Base-by-base conservation (phyloP, 306 rosid genomes). In the Benincasa hispida region DNA sequence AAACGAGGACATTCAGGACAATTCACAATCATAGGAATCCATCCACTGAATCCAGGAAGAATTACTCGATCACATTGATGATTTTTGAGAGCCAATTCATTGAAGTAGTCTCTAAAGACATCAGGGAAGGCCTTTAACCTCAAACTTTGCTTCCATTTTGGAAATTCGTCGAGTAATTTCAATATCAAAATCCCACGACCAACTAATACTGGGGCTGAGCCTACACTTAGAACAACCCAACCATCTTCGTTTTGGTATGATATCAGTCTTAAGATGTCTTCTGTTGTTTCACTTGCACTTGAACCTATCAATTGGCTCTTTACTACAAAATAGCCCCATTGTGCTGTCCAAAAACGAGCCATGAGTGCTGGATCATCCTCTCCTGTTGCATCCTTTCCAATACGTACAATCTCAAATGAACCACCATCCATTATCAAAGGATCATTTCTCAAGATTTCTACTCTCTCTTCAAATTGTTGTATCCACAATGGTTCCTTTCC, bases 211-310 rank as follows among this genome's bases (percentile, higher is more conserved):
- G 85, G 87, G 0, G 77, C 75, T 0, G 87, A 77, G 1, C 91
- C 93, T 8, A 82, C 86, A 76, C 58, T 78, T 0, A 89, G 74
- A 34, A 90, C 76, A 4, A 75, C 84, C 90, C 91, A 90, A 18
- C 91, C 91, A 3, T 45, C 74, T 35, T 87, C 91, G 32, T 83
- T 85, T 79, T 90, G 87, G 83, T 84, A 86, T 0, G 91, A 84
- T 19, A 87, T 79, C 75, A 90, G 28, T 42, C 85, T 83, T 15
- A 88, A 84, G 22, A 91, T 81, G 42, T 91, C 88, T 57, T 84
- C 76, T 0, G 86, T 83, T 18, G 76, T 72, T 14, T 72, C 76
- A 6, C 60, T 72, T 24, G 76, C 61, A 30, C 61, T 72, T 19
- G 76, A 50, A 5, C 61, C 76, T 9, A 50, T 4, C 2, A 72